phyloP scores from a whole-genome alignment of 352 stramenopile genomes.

The Pythium dissimile region DNA sequence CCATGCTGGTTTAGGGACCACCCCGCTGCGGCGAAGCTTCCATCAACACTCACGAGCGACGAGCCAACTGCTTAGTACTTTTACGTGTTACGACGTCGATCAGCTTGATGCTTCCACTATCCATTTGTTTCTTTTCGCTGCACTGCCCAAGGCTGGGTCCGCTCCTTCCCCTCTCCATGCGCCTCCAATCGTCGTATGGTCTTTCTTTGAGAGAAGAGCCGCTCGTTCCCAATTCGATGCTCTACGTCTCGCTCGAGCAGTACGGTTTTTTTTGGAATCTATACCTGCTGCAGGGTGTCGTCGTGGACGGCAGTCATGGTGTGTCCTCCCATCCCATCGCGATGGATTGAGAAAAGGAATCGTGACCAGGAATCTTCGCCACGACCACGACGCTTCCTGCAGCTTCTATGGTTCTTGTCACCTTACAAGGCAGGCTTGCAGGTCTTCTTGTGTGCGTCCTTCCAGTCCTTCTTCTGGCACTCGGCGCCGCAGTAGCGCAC shows the following conservation, averaged over 20 bases:
- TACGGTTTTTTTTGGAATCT: too few relatives aligned
- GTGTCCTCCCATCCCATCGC: too few relatives aligned
- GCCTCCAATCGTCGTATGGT: conserved; percentile 11
- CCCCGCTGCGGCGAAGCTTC: too few relatives aligned
- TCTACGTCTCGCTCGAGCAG: too few relatives aligned
- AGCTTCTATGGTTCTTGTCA: neutral
- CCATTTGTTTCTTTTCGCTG: neutral
- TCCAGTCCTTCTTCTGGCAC: conserved; percentile 90
- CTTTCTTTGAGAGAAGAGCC: neutral
- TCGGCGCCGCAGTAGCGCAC: conserved; percentile 85
- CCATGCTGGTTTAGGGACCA: too few relatives aligned
- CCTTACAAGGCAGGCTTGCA: conserved; percentile 63
- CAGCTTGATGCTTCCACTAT: conserved; percentile 15
- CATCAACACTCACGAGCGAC: neutral
- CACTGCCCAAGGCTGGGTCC: neutral
- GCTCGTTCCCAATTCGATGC: conserved; percentile 8
- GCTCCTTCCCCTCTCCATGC: neutral
- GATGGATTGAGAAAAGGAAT: too few relatives aligned
- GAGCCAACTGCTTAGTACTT: conserved; percentile 11
- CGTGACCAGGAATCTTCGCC: too few relatives aligned
- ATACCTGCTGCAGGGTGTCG: neutral
- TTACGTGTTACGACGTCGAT: conserved; percentile 20
- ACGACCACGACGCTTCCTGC: neutral
- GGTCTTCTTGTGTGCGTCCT: conserved; percentile 78
- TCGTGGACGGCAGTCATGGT: too few relatives aligned